Base-by-base conservation (phyloP, 1,284 basidiomycete species). In the Ganoderma sinense region DNA sequence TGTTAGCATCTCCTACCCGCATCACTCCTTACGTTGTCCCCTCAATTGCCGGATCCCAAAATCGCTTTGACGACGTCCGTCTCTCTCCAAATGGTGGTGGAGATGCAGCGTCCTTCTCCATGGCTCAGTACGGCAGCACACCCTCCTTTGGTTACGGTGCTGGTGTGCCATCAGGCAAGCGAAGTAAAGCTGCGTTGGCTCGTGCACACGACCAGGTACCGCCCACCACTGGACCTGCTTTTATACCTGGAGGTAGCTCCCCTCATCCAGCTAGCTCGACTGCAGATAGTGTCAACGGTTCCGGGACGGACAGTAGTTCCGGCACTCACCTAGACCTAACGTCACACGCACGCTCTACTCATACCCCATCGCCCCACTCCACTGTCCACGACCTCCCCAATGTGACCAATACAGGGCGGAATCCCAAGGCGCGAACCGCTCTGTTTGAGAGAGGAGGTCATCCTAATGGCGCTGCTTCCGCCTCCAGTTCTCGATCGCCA, bases 1-100 rank as follows among this genome's bases (percentile, higher is more conserved):
- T n/a, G 23, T 23, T 13, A 59, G 55, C 53, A n/a, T 26, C 64
- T 18, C 53, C 64, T 1, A 33, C 69, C 16, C 48, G 41, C 33
- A 65, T 70, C 40, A 70, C 69, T 6, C 69, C 69, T 2, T 70
- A 68, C 26, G 33, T 70, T 29, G 66, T 68, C 41, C 55, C 66
- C n/a, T 33, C n/a, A 4, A 18, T 51, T 29, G 53, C 66, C 10
- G 23, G 29, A 1, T 68, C 69, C 18, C 66, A 70, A 20, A 51
- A 55, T 29, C 67, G 16, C 31, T 64, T 68, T 23, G 56, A 40
- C 2, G 67, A 56, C 33, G 10, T 31, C 23, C 16, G 2, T 18
- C 7, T 16, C 2, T 18, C 55, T 8, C 29, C 55, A 56, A 55
- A 59, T 18, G 29, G 53, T 23, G 20, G 55, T 14, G 23, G 31